Evolutionary conservation across 169 alveolate genomes (phyloP).

Genomic region (Plasmodium yoelii): DNA sequence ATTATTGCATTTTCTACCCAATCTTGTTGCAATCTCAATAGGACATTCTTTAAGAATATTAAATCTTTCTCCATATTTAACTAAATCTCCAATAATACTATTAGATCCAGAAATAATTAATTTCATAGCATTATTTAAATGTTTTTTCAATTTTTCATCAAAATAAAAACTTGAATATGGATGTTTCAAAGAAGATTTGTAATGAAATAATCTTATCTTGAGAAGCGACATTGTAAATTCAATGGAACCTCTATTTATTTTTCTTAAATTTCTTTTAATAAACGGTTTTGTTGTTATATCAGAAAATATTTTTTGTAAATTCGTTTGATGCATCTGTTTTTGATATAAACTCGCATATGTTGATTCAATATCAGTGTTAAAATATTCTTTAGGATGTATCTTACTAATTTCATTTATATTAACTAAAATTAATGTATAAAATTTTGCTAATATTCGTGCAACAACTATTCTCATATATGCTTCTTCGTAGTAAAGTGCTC

Average conservation of each 20-base stretch:
- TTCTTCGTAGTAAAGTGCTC: slow-evolving; percentile 39
- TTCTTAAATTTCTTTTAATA: slow-evolving; percentile 45
- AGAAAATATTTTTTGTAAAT: slow-evolving; percentile 26
- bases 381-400: slow-evolving; percentile 60
- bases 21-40: slow-evolving; percentile 28
- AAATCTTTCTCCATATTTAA: slow-evolving; percentile 44
- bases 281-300: slow-evolving; percentile 49
- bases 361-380: slow-evolving; percentile 32
- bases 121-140: slow-evolving; percentile 43
- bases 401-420: slow-evolving; percentile 60
- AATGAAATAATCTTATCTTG: slow-evolving; percentile 60
- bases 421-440: slow-evolving; percentile 36
- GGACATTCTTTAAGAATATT: slow-evolving; percentile 36
- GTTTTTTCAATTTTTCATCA: slow-evolving; percentile 57
- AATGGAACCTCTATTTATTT: slow-evolving; percentile 71
- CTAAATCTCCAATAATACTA: slow-evolving; percentile 44
- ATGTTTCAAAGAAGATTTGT: slow-evolving; percentile 12
- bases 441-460: slow-evolving; percentile 50
- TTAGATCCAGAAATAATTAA: slow-evolving; percentile 39
- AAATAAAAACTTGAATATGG: slow-evolving; percentile 66
- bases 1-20: slow-evolving; percentile 3
- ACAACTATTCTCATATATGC: slow-evolving; percentile 46
- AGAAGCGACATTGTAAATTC: slow-evolving; percentile 44
- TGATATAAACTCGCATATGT: slow-evolving; percentile 43
- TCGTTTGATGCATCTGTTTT: slow-evolving; percentile 41